Conservation (phyloP, 2,329 filamentous ascomycete genomes). For the Xylaria sp. region DNA sequence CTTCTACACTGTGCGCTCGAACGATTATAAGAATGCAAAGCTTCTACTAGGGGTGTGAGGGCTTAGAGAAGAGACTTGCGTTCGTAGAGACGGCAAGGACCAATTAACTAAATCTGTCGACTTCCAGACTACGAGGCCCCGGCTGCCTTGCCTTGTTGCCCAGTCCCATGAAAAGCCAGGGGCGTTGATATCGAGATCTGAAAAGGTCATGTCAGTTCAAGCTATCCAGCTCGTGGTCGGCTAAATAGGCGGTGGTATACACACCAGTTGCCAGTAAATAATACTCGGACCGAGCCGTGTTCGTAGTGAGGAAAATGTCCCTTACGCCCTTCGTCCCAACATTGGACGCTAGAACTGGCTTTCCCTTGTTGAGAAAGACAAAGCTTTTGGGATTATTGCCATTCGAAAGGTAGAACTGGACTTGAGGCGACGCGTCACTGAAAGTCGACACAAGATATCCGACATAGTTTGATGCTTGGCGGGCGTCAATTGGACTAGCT, state of each 20-base stretch:
- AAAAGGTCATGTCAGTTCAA: neutral
- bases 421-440: conserved; percentile 40
- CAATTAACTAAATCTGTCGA: conserved; percentile 45
- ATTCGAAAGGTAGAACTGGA: conserved; percentile 44
- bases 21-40: neutral
- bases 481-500: neutral
- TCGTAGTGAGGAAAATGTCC: conserved; percentile 44
- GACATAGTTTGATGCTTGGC: conserved; percentile 33
- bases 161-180: conserved; percentile 45
- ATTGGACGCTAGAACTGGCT: conserved; percentile 41
- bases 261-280: conserved; percentile 45
- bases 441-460: conserved; percentile 47
- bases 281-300: conserved; percentile 43
- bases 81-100: conserved; percentile 37
- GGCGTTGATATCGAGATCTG: conserved; percentile 46
- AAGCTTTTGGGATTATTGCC: conserved; percentile 42
- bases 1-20: conserved; percentile 39
- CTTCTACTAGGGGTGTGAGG: too few species aligned
- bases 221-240: neutral
- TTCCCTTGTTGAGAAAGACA: conserved; percentile 41
- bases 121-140: conserved; percentile 46
- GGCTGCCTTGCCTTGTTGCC: conserved; percentile 44
- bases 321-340: conserved; percentile 45
- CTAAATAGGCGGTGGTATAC: neutral
- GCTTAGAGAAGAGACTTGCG: conserved; percentile 24